Evolutionary conservation across 2,329 filamentous ascomycete species (phyloP), one percentile per base, ranked within the genome.

Genomic region (Nothophoma quercina): DNA sequence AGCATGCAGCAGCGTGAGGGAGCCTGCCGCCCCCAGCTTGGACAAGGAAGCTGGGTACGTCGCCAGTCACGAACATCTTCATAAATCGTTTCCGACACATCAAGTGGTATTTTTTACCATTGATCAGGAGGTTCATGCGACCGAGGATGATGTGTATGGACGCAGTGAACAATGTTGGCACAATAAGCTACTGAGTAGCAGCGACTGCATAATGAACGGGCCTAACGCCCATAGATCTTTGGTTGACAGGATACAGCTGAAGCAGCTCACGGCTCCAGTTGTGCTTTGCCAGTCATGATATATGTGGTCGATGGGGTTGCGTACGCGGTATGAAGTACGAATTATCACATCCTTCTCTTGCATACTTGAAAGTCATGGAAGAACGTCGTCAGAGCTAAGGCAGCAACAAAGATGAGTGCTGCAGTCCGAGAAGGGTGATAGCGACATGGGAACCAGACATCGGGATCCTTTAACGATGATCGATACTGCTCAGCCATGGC

Each of bases 191-290:
- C n/a, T n/a, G n/a, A 79, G 60, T 23, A 80, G 68, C 15, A 79
- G 51, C 18, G 68, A 71, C 54, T 79, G 74, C 48, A 81, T 65
- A 41, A 79, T 73, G 64, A 75, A 81, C 0, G 74, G 71, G 0
- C 61, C 63, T 2, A 75, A 55, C 1, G 75, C 53, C 54, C 51
- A 59, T n/a, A 55, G 15, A 50, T 72, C 77, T 6, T 77, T 57
- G 1, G 43, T 28, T 1, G 74, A 74, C 2, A 69, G 63, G 4
- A 45, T 18, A 36, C 82, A 77, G 1, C 76, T 79, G 12, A 80
- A 61, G 51, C 83, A 84, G 6, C 81, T 81, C 19, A 84, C 63
- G 0, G 68, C 63, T 64, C 84, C 81, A 54, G 83, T 34, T 51
- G 7, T n/a, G 13, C 16, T 7, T 3, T 7, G 23, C 32, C 15